Conservation (phyloP, 805 yeast genomes). For the Candida jianshihensis region DNA sequence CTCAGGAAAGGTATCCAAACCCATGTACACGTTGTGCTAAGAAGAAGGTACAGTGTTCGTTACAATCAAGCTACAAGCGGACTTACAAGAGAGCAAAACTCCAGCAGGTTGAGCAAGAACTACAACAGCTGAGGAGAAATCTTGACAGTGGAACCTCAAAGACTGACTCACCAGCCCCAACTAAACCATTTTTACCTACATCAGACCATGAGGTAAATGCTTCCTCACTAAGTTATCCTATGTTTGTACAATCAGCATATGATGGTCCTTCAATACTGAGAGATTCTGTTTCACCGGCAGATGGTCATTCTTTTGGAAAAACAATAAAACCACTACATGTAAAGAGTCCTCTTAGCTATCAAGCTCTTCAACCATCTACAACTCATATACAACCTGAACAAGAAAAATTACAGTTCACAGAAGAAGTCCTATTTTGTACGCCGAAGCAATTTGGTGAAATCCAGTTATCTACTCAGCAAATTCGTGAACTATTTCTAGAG, state of each 20-base stretch:
- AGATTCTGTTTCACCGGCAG: background rate
- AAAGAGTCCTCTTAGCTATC: too few relatives aligned
- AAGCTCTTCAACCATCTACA: too few relatives aligned
- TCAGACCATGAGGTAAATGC: too few relatives aligned
- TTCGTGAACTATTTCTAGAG: slow-evolving; percentile 57
- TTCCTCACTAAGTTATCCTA: too few relatives aligned
- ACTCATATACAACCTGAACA: background rate
- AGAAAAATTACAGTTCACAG: slow-evolving; percentile 25
- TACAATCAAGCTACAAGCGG: slow-evolving; percentile 79
- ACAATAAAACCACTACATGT: background rate
- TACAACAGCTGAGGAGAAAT: slow-evolving; percentile 57
- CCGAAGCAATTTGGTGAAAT: slow-evolving; percentile 71
- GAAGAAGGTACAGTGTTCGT: slow-evolving; percentile 60
- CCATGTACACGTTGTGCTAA: slow-evolving; percentile 81
- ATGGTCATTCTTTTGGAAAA: too few relatives aligned
- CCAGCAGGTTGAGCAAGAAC: slow-evolving; percentile 77
- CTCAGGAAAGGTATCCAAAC: slow-evolving; percentile 62
- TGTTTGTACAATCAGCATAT: background rate
- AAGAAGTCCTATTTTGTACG: slow-evolving; percentile 41
- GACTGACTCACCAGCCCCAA: too few relatives aligned
- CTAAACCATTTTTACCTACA: too few relatives aligned
- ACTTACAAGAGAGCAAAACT: slow-evolving; percentile 82
- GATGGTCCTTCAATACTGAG: slow-evolving; percentile 2
- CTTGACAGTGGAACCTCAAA: slow-evolving; percentile 31
- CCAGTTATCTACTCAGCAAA: slow-evolving; percentile 51